Conservation (phyloP, 1,284 basidiomycete species). For the Sporisorium iseilematis-ciliati region DNA sequence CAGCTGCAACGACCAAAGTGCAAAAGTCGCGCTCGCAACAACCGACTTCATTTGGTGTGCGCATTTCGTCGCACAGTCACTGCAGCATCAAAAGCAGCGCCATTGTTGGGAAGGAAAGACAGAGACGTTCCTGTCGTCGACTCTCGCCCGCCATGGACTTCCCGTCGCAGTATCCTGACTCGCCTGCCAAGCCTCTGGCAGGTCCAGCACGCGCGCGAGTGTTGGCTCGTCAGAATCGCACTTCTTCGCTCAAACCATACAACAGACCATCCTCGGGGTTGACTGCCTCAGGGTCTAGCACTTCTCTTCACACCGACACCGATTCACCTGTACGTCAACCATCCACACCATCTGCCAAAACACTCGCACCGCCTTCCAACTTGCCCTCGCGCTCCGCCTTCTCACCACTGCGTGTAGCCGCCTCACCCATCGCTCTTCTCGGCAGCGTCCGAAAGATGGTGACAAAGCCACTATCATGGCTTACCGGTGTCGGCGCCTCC, state of each 20-base stretch:
- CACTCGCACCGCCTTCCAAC: conserved; percentile 28
- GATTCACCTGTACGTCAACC: conserved; percentile 25
- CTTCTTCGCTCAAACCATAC: conserved; percentile 52
- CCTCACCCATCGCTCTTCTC: conserved; percentile 48
- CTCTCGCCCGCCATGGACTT: conserved; percentile 43
- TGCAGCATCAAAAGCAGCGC: background rate
- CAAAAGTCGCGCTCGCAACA: background rate
- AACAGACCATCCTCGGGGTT: conserved; percentile 25
- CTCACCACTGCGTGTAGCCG: conserved; percentile 45
- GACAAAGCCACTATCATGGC: conserved; percentile 53
- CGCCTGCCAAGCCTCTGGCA: conserved; percentile 45
- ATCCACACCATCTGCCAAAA: conserved; percentile 25
- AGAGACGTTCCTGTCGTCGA: background rate
- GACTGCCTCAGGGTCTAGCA: conserved; percentile 15
- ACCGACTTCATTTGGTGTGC: conserved; percentile 8
- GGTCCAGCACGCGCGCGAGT: conserved; percentile 47
- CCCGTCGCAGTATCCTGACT: conserved; percentile 51
- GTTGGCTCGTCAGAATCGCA: conserved; percentile 44
- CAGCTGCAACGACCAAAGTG: background rate
- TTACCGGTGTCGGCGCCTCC: conserved; percentile 32
- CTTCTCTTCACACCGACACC: conserved; percentile 23
- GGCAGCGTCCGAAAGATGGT: conserved; percentile 56
- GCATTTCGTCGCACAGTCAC: conserved; percentile 2
- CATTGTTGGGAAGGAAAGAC: background rate
- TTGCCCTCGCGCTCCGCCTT: conserved; percentile 35